These are phyloP conservation scores for Talaromyces albobiverticillius DNA, from an alignment of 2,329 filamentous ascomycete genomes.

Conservation along the genomic window DNA sequence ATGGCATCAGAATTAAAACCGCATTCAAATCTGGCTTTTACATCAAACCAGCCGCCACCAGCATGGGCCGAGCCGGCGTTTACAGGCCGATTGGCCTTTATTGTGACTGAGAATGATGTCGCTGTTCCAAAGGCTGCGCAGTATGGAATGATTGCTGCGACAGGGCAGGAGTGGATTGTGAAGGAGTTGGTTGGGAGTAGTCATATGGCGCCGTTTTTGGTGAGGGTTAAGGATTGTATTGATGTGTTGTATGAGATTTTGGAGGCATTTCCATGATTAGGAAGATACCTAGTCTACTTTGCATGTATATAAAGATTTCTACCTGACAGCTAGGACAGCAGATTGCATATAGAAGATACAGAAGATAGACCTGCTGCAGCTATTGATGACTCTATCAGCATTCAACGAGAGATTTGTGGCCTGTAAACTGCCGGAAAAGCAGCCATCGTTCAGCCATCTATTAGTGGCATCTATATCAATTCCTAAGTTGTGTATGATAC, in stretches of 20 bases:
- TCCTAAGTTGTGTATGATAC: too few relatives aligned
- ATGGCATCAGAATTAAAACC: conserved; percentile 18
- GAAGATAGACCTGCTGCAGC: too few relatives aligned
- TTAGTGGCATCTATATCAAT: too few relatives aligned
- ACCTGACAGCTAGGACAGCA: too few relatives aligned
- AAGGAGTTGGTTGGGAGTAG: conserved; percentile 17
- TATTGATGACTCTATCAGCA: too few relatives aligned
- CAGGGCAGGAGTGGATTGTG: conserved; percentile 21
- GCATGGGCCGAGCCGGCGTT: conserved; percentile 25
- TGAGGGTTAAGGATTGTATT: conserved; percentile 5
- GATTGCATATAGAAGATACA: too few relatives aligned
- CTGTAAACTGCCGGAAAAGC: too few relatives aligned
- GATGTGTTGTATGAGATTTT: conserved; percentile 4
- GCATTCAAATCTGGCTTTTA: conserved; percentile 23
- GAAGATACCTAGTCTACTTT: neutral
- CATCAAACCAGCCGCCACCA: conserved; percentile 20
- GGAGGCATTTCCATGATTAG: neutral
- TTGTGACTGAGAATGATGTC: conserved; percentile 21
- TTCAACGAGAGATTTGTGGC: too few relatives aligned
- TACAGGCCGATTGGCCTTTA: conserved; percentile 20
- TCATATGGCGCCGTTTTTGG: conserved; percentile 18
- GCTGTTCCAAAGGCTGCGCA: conserved; percentile 24
- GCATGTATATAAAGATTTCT: neutral
- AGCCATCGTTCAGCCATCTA: too few relatives aligned
- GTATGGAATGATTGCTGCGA: conserved; percentile 23